A percentile compares a stretch with the other conserved stretches of the same genome.
Evolutionary conservation across 257 asterid genomes (phyloP).

Genomic region (Scutellaria galericulata): DNA sequence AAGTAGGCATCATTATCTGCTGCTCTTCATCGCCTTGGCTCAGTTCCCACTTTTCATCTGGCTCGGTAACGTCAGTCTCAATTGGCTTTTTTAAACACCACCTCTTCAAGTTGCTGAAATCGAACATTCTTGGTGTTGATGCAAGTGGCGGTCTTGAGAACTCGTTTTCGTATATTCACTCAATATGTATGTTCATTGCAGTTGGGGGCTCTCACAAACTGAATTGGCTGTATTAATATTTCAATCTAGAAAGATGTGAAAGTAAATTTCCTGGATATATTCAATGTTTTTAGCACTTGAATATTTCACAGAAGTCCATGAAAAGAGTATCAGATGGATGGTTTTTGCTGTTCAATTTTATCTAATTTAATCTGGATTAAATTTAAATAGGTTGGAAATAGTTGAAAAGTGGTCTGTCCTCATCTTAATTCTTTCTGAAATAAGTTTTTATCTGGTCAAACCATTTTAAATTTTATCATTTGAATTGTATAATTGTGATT

Average conservation of each 20-base stretch:
- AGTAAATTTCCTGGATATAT: background rate
- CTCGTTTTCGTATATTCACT: background rate
- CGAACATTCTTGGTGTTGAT: background rate
- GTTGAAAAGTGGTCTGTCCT: too few relatives aligned
- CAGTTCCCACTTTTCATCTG: slow-evolving; percentile 59
- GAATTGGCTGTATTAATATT: slow-evolving; percentile 1
- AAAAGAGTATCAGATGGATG: too few relatives aligned
- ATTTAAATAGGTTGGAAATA: too few relatives aligned
- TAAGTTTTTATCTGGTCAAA: too few relatives aligned
- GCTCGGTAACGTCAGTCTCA: slow-evolving; percentile 55
- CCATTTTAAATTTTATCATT: too few relatives aligned
- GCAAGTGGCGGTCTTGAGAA: slow-evolving; percentile 1
- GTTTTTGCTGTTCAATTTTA: too few relatives aligned
- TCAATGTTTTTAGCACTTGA: background rate
- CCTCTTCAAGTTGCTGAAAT: background rate
- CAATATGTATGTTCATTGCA: slow-evolving; percentile 24
- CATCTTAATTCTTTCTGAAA: too few relatives aligned
- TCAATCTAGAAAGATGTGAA: background rate
- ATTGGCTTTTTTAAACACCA: slow-evolving; percentile 46
- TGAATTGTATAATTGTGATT: too few relatives aligned
- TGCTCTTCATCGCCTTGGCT: slow-evolving; percentile 55
- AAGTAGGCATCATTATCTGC: slow-evolving; percentile 57
- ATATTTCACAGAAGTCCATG: too few relatives aligned
- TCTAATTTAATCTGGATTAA: too few relatives aligned
- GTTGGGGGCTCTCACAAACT: background rate